Percentiles rank a stretch among this genome's conserved stretches.
Evolutionary conservation across 31 red algal genomes (phyloP).

Genomic region (Asparagopsis taxiformis): DNA sequence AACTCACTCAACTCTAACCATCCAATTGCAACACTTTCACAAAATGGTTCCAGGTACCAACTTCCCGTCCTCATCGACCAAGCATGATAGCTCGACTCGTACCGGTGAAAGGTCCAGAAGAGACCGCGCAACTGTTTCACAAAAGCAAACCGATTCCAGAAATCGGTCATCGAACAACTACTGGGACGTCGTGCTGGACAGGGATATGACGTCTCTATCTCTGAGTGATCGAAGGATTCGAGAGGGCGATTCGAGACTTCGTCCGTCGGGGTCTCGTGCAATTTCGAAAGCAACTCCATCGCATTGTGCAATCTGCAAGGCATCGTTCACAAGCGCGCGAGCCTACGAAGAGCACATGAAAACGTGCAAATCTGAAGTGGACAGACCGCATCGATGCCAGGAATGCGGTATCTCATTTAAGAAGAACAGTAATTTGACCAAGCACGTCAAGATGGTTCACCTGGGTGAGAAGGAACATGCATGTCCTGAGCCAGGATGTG

Average conservation of each 20-base stretch:
- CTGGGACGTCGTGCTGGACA: background rate
- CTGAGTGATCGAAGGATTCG: background rate
- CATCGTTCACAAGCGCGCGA: background rate
- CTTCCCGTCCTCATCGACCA: background rate
- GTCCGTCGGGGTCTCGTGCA: background rate
- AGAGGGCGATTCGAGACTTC: background rate
- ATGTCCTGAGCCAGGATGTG: constrained; percentile 59
- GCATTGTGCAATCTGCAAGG: background rate
- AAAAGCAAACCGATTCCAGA: background rate
- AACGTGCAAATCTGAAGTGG: constrained; percentile 1
- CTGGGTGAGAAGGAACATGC: constrained; percentile 57
- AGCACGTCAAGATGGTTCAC: constrained; percentile 86
- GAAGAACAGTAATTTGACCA: constrained; percentile 70
- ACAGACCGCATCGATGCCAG: constrained; percentile 58
- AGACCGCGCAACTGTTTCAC: background rate
- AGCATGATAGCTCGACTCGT: background rate
- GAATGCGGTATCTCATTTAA: constrained; percentile 62
- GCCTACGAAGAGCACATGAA: background rate
- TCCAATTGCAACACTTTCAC: too few relatives aligned
- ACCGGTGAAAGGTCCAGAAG: background rate
- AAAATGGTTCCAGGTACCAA: background rate
- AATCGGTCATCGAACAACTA: background rate
- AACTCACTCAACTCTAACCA: too few relatives aligned
- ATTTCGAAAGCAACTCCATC: background rate
- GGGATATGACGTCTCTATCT: background rate